Percentiles rank a stretch among this genome's conserved stretches.
Conservation (phyloP, 106 monocot genomes). For the Dendrobium chrysotoxum region DNA sequence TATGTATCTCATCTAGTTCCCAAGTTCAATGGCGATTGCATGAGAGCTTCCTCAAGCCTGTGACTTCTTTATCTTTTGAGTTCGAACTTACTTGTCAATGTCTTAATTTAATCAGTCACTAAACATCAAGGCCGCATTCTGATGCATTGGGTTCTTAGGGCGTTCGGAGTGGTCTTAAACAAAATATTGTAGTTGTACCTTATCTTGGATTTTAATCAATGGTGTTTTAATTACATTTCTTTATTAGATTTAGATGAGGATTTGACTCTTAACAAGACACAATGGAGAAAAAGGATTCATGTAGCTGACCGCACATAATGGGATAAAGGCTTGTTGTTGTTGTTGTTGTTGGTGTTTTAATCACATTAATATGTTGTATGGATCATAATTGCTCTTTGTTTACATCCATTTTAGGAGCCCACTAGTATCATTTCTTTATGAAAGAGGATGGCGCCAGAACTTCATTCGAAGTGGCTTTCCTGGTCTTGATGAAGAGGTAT, state of each 20-base stretch:
- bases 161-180: background rate
- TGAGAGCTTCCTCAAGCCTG: background rate
- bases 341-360: background rate
- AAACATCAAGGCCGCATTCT: background rate
- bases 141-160: background rate
- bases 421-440: slow-evolving; percentile 94
- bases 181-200: background rate
- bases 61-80: background rate
- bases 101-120: background rate
- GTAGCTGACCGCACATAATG: too few species aligned
- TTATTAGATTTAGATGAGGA: background rate
- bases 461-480: slow-evolving; percentile 88
- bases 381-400: background rate
- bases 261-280: too few species aligned
- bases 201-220: too few species aligned
- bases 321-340: too few species aligned
- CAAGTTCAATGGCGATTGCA: background rate
- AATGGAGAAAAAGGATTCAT: too few species aligned
- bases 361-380: background rate
- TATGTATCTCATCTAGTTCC: background rate
- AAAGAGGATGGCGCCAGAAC: slow-evolving; percentile 99
- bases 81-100: background rate
- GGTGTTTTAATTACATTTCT: background rate
- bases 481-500: slow-evolving; percentile 91
- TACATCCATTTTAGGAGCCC: slow-evolving; percentile 60